Percentiles rank a stretch among this genome's conserved stretches.
phyloP scores from a whole-genome alignment of 257 asterid genomes.

The Primulina eburnea region DNA sequence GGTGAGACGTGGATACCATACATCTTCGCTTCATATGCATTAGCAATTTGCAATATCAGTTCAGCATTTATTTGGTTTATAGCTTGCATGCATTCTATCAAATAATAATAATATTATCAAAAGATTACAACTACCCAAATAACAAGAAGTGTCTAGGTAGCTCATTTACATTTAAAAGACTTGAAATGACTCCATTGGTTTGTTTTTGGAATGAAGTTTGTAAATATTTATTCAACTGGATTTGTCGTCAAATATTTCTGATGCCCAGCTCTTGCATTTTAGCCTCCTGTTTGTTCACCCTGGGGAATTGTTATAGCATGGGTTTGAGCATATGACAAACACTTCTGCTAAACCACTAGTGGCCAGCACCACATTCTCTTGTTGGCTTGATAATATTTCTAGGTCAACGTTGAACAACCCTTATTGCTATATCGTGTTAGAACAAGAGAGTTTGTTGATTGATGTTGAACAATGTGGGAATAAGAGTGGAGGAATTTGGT shows the following conservation, averaged over 20 bases:
- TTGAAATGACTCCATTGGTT: too few relatives aligned
- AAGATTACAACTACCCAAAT: not conserved
- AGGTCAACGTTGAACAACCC: not conserved
- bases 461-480: not conserved
- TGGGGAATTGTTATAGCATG: too few relatives aligned
- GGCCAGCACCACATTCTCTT: not conserved
- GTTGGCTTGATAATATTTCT: not conserved
- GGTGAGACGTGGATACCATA: constrained; percentile 39
- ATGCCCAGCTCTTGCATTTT: too few relatives aligned
- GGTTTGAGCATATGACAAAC: too few relatives aligned
- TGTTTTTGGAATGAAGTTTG: too few relatives aligned
- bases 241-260: too few relatives aligned
- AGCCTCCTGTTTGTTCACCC: too few relatives aligned
- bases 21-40: constrained; percentile 8
- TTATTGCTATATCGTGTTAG: not conserved
- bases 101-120: not conserved
- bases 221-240: too few relatives aligned
- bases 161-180: not conserved
- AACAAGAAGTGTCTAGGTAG: not conserved
- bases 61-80: constrained; percentile 2
- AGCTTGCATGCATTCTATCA: constrained; percentile 9
- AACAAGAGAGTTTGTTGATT: not conserved
- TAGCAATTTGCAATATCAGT: constrained; percentile 21
- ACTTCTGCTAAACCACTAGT: too few relatives aligned
- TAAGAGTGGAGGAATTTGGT: not conserved